Base-by-base conservation (phyloP, 371 early-diverging fungal species). In the Mucor ambiguus region DNA sequence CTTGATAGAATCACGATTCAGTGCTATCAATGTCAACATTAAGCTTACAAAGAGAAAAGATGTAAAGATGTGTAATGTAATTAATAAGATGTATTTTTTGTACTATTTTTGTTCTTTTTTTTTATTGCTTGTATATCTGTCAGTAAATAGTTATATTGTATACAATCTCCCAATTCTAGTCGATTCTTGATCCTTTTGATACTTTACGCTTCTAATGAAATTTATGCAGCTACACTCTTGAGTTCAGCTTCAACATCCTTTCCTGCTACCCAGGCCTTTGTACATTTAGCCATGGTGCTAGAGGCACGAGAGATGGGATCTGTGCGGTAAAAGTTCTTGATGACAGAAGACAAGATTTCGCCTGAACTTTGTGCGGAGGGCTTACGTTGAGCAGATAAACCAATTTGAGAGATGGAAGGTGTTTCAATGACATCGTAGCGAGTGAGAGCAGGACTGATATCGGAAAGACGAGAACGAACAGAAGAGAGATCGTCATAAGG, bases 201-300 rank as follows among this genome's bases (percentile, higher is more conserved):
- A 14, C 28, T 52, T 52, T 5, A 14, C 16, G 28, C 56, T 56
- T 56, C 33, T 56, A 54, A 56, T 32, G 11, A 46, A 44, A 41
- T 76, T 64, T 81, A 81, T 64, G 78, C 80, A 57, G 71, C 49
- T 28, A 74, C 83, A 64, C 71, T 70, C 38, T 72, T 71, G 55
- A 77, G 71, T 60, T 74, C 76, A 30, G 78, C 73, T 55, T 74
- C 78, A 44, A 67, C 75, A 48, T 72, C 70, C 60, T 78, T 75
- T 58, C 73, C 76, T 43, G 75, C 61, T 20, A 78, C 70, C 74
- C 75, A 83, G 59, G 71, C 66, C 73, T 91, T 90, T 35, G 96
- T 92, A 79, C 96, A 95, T 79, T 95, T 93, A 65, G 98, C 98
- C 98, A 98, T 98, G n/a, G 97, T 97, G 64, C 88, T 87, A 20